These are phyloP conservation scores for Aureobasidium sp. DNA, from an alignment of 2,329 filamentous ascomycete species.

Conservation along the genomic window DNA sequence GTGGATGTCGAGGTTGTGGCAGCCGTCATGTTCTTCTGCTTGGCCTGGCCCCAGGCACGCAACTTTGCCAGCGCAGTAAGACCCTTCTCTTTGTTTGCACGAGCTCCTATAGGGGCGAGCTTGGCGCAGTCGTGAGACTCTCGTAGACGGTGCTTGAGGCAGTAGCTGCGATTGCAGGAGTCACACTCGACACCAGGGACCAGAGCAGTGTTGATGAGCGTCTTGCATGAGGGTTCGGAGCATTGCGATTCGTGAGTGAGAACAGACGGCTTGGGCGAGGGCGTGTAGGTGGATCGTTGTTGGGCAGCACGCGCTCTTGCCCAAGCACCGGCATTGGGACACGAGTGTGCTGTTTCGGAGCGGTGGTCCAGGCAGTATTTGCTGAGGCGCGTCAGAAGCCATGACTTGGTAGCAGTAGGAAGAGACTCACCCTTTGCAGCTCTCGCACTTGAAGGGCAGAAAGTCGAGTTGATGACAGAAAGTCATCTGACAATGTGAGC, in stretches of 20 bases:
- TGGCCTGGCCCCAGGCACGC: slow-evolving; percentile 70
- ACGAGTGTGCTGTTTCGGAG: slow-evolving; percentile 71
- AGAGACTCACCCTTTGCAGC: slow-evolving; percentile 53
- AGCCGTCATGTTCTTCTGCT: slow-evolving; percentile 32
- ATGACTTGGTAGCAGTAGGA: neutral
- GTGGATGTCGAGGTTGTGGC: neutral
- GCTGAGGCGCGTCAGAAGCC: slow-evolving; percentile 15
- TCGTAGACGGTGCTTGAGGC: slow-evolving; percentile 64
- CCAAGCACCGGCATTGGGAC: slow-evolving; percentile 53
- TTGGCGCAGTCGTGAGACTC: slow-evolving; percentile 82
- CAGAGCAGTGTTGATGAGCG: slow-evolving; percentile 59
- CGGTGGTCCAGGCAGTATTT: slow-evolving; percentile 88
- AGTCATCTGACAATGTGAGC: slow-evolving; percentile 80
- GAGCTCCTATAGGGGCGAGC: slow-evolving; percentile 53
- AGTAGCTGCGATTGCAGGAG: slow-evolving; percentile 65
- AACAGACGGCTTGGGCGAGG: slow-evolving; percentile 45
- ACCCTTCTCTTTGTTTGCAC: slow-evolving; percentile 54
- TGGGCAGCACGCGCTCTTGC: slow-evolving; percentile 40
- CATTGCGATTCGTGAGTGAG: slow-evolving; percentile 60
- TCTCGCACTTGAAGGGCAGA: slow-evolving; percentile 87
- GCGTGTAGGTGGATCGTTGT: slow-evolving; percentile 23
- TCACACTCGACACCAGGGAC: slow-evolving; percentile 63
- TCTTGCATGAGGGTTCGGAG: slow-evolving; percentile 58
- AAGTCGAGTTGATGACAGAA: slow-evolving; percentile 96
- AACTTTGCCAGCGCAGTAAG: slow-evolving; percentile 68